Percentiles rank a stretch among this genome's conserved stretches.
These are phyloP conservation scores for Pleurotus giganteus DNA, from an alignment of 768 basidiomycete species.

Conservation along the genomic window DNA sequence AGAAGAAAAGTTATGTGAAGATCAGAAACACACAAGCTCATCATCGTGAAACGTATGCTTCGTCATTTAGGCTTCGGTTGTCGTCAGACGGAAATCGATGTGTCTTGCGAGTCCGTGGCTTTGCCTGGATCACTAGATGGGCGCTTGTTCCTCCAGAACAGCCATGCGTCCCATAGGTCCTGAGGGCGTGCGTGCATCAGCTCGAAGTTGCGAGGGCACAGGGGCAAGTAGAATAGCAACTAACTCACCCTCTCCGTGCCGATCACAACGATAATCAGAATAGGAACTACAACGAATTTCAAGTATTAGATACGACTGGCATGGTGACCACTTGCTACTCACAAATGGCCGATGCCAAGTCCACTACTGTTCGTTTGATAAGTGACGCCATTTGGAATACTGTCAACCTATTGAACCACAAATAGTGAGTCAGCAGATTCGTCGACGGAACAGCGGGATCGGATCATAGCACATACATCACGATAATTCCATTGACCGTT, in stretches of 20 bases:
- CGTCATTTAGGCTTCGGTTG: too few species aligned
- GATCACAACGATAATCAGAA: neutral
- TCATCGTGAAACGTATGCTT: too few species aligned
- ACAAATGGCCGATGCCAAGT: neutral
- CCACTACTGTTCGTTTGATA: neutral
- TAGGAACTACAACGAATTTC: neutral
- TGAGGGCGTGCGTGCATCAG: too few species aligned
- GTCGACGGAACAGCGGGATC: neutral
- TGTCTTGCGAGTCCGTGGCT: too few species aligned
- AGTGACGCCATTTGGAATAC: neutral
- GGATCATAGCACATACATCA: neutral
- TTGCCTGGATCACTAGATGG: too few species aligned
- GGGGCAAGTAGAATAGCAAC: neutral
- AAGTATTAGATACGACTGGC: neutral
- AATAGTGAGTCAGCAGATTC: neutral
- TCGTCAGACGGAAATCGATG: too few species aligned
- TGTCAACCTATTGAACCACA: neutral
- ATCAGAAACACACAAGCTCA: too few species aligned
- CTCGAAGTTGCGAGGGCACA: neutral
- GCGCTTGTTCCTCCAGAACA: neutral
- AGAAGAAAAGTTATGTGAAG: too few species aligned
- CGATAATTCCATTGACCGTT: constrained; percentile 2
- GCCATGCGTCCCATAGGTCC: neutral
- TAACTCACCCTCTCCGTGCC: neutral
- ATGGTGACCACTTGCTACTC: neutral